phyloP scores from a whole-genome alignment of 2,329 filamentous ascomycete genomes.

The Arachnomyces sp. region DNA sequence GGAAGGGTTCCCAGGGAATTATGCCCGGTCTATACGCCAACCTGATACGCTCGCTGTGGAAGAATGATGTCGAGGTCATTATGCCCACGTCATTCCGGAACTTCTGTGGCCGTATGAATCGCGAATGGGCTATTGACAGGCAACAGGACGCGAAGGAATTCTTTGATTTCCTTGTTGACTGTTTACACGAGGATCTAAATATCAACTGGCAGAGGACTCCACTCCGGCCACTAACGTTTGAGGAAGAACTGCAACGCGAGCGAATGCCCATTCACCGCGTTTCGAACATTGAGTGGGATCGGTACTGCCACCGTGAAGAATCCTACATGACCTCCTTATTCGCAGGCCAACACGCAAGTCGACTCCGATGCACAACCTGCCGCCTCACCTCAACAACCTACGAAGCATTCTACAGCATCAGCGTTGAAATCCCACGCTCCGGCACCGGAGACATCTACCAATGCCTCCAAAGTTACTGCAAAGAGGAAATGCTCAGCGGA shows the following conservation, averaged over 20 bases:
- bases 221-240: slow-evolving; percentile 50
- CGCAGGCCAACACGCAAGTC: slow-evolving; percentile 61
- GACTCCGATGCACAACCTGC: slow-evolving; percentile 55
- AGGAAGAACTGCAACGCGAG: slow-evolving; percentile 56
- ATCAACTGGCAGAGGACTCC: slow-evolving; percentile 53
- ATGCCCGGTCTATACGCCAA: slow-evolving; percentile 57
- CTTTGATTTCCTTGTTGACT: slow-evolving; percentile 71
- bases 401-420: slow-evolving; percentile 63
- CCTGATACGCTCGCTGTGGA: slow-evolving; percentile 55
- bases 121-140: slow-evolving; percentile 62
- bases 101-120: slow-evolving; percentile 57
- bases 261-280: slow-evolving; percentile 55
- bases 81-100: slow-evolving; percentile 56
- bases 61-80: slow-evolving; percentile 46
- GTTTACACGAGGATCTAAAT: slow-evolving; percentile 82
- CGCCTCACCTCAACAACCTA: slow-evolving; percentile 58
- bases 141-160: slow-evolving; percentile 95
- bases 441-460: slow-evolving; percentile 56
- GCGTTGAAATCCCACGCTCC: slow-evolving; percentile 60
- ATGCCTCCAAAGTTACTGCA: slow-evolving; percentile 62
- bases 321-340: slow-evolving; percentile 77
- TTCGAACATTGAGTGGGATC: slow-evolving; percentile 66
- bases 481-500: slow-evolving; percentile 59
- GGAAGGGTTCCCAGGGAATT: slow-evolving; percentile 58
- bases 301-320: slow-evolving; percentile 60